Evolutionary conservation across 805 yeast species (phyloP), one percentile per base, ranked within the genome.

Genomic region (Candida pseudoglaebosa): DNA sequence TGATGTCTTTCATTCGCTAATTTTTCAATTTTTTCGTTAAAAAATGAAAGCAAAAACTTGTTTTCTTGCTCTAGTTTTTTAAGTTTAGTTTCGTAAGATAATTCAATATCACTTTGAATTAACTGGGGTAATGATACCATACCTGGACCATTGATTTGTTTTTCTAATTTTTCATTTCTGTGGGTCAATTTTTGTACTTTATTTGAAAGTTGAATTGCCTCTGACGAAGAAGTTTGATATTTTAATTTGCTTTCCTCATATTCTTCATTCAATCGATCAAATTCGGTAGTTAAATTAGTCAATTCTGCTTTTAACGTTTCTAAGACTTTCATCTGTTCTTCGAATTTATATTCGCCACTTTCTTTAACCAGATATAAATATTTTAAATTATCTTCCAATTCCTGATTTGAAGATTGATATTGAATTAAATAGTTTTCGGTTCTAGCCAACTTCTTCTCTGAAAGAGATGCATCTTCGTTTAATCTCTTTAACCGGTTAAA

Each of bases 151-250:
- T 50, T 49, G 4, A 59, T 30, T 40, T 61, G 61, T 9, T 29
- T 28, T 10, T 44, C 46, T 4, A 64, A 45, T 28, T 39, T 41
- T 0, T 14, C 21, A 30, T 56, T 53, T 18, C 45, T 48, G 2
- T 46, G 53, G 32, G 53, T 56, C 4, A 55, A 41, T 5, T 37
- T 38, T 4, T 36, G 44, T 5, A 66, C 43, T 30, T 46, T 46
- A 1, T 42, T 42, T 3, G 66, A 54, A 9, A 54, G 44, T 26
- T 52, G 55, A 1, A 59, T 64, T 1, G 73, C 72, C 21, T 53
- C 57, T 0, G 57, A 42, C 1, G 71, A 66, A 30, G 50, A 50
- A 8, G 48, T 47, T 41, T 68, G 73, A 43, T 68, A 68, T 33
- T 56, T 49, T 8, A 35, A 46, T 9, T 71, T 50, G 3, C 52